Evolutionary conservation across 1,284 basidiomycete genomes (phyloP), one percentile per base, ranked within the genome.

Genomic region (Ganoderma meredithae): DNA sequence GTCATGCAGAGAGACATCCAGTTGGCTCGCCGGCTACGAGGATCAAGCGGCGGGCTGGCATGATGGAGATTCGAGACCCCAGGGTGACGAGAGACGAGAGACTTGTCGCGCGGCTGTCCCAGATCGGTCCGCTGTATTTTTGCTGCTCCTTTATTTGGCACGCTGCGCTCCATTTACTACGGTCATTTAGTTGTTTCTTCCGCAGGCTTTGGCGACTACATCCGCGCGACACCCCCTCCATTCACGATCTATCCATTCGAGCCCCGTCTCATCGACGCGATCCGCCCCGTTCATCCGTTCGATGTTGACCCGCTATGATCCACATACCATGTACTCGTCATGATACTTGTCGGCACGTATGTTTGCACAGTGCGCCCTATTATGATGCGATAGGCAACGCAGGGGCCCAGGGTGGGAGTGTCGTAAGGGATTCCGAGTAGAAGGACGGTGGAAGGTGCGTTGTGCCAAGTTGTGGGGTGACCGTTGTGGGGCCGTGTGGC

Each of bases 1-100:
- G 93, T 99, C 76, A 98, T 98, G 97, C 95, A 96, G 71, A 89
- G 94, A 73, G 98, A 99, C 78, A 97, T 99, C 72, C 96, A 98
- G 74, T 91, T 99, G 56, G 97, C 97, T 33, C 88, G 97, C 66
- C 89, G 97, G 73, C 95, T 99, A 83, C 90, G 97, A 68, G 97
- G 97, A 2, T 88, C 89, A 56, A 94, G 92, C 90, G 88, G 87
- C 64, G 83, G 75, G 33, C 74, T 78, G 74, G 76, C 74, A 52
- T 79, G 67, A 73, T 59, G 15, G 2, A 39, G 33, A 22, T 33
- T 36, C 52, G 6, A 25, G 12, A 27, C 12, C 49, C 31, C 33
- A 2, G 31, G 17, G 44, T n/a, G 9, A 40, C 39, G 36, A 39
- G 36, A 27, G 22, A 39, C 36, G 36, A n/a, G 15, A 36, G 47